Base-by-base conservation (phyloP, 1,284 basidiomycete genomes). In the Ceratobasidium sp. region DNA sequence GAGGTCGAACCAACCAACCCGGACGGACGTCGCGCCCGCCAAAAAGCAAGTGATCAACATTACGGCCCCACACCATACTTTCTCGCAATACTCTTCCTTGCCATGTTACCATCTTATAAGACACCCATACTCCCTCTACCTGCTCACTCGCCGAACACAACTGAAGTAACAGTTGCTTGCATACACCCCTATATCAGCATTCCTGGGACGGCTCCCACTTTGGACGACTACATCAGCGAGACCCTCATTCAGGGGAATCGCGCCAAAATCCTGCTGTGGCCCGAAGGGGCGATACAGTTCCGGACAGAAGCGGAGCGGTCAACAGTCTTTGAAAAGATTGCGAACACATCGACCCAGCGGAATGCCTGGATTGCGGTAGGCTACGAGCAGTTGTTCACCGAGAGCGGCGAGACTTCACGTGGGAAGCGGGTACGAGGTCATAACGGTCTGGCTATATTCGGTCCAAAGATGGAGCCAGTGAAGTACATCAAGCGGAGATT, bases 401-500 rank as follows among this genome's bases (percentile, higher is more conserved):
- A 78, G 52, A 78, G n/a, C 76, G 80, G 84, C 1, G 79, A 83
- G 37, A 77, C 80, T 0, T 82, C 83, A 57, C 83, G 84, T 59
- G 82, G 82, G 65, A 82, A 82, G n/a, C 85, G 86, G 56, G 82
- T 86, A 40, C 85, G 84, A 71, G 87, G 88, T 32, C 56, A 62
- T 29, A 93, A 90, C 64, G 92, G 91, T 0, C 81, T 94, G 52
- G 90, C 90, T 2, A 82, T 95, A 25, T 81, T 94, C 32, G 70
- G 74, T n/a, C 81, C 81, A 29, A 83, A 85, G 22, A 80, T 81
- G 29, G 85, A 85, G 0, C 68, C 87, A 0, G 83, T 90, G n/a
- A 83, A 89, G 9, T 95, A 94, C 80, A 91, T 91, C 83, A 95
- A 95, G 81, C 87, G 89, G 9, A 87, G 90, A 78, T 87, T 94